phyloP scores from a whole-genome alignment of 2,329 filamentous ascomycete genomes.

The Arthrobotrys iridis region DNA sequence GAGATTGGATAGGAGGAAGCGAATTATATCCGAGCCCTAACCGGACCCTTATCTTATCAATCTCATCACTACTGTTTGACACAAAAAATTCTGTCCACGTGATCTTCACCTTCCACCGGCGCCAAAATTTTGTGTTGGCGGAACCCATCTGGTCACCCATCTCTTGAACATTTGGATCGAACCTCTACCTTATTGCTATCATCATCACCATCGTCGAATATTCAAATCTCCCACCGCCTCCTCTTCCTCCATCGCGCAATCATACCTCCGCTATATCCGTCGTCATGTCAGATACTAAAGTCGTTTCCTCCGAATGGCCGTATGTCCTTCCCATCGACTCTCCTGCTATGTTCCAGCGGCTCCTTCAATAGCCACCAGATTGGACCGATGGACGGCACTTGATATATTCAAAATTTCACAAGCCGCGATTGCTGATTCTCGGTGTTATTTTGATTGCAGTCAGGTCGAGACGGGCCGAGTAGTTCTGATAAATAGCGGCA shows the following conservation, averaged over 20 bases:
- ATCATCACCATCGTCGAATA: slow-evolving; percentile 4
- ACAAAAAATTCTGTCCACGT: slow-evolving; percentile 31
- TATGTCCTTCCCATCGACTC: slow-evolving; percentile 36
- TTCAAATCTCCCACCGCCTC: slow-evolving; percentile 56
- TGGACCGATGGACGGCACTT: not conserved
- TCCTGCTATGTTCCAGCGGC: not conserved
- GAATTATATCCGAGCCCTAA: slow-evolving; percentile 36
- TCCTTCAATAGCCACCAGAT: not conserved
- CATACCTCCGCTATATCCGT: slow-evolving; percentile 55
- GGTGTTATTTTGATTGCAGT: slow-evolving; percentile 66
- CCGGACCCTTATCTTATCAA: slow-evolving; percentile 42
- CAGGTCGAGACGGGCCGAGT: slow-evolving; percentile 98
- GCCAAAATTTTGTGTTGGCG: slow-evolving; percentile 50
- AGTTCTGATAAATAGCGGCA: slow-evolving; percentile 86
- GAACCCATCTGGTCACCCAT: slow-evolving; percentile 25
- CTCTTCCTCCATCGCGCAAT: slow-evolving; percentile 38
- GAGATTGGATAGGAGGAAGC: not conserved
- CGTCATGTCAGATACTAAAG: slow-evolving; percentile 43
- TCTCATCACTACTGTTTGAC: not conserved
- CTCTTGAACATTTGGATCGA: too few relatives aligned
- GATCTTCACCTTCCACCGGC: slow-evolving; percentile 19
- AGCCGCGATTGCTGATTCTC: slow-evolving; percentile 32
- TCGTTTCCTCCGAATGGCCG: slow-evolving; percentile 51
- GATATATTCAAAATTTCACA: not conserved
- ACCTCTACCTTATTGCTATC: slow-evolving; percentile 25